Conservation (phyloP, 371 early-diverging fungal species). For the Mucor indicus region DNA sequence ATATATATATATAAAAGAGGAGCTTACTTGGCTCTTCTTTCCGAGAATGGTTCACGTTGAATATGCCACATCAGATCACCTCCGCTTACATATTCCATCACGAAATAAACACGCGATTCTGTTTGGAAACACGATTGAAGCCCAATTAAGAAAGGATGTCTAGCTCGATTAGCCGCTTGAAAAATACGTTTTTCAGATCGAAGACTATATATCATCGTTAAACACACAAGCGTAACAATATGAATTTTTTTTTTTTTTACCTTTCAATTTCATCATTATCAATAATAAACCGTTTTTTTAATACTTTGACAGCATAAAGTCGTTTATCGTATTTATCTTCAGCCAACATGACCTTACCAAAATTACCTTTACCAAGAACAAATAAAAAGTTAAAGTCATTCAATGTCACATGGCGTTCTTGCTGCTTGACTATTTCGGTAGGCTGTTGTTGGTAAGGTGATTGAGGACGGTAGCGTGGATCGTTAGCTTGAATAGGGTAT, state of each 20-base stretch:
- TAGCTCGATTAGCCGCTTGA: constrained; percentile 81
- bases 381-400: constrained; percentile 92
- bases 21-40: constrained; percentile 76
- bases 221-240: no score
- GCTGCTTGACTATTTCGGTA: background rate
- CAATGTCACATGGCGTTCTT: constrained; percentile 36
- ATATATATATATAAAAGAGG: background rate
- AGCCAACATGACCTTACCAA: constrained; percentile 98
- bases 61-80: constrained; percentile 99
- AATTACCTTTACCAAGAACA: constrained; percentile 96
- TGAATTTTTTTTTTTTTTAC: constrained; percentile 6
- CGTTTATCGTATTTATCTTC: constrained; percentile 81
- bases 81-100: constrained; percentile 99
- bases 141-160: constrained; percentile 97
- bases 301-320: constrained; percentile 94
- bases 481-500: constrained; percentile 18
- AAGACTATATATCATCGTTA: constrained; percentile 44
- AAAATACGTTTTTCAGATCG: constrained; percentile 95
- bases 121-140: constrained; percentile 97
- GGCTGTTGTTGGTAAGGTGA: background rate
- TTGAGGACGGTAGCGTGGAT: constrained; percentile 16
- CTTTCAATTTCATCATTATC: constrained; percentile 91
- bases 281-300: constrained; percentile 95
- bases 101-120: constrained; percentile 92
- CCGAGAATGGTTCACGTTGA: constrained; percentile 82